Evolutionary conservation across 2,329 filamentous ascomycete species (phyloP), one percentile per base, ranked within the genome.

Genomic region (Microsporum ferrugineum): DNA sequence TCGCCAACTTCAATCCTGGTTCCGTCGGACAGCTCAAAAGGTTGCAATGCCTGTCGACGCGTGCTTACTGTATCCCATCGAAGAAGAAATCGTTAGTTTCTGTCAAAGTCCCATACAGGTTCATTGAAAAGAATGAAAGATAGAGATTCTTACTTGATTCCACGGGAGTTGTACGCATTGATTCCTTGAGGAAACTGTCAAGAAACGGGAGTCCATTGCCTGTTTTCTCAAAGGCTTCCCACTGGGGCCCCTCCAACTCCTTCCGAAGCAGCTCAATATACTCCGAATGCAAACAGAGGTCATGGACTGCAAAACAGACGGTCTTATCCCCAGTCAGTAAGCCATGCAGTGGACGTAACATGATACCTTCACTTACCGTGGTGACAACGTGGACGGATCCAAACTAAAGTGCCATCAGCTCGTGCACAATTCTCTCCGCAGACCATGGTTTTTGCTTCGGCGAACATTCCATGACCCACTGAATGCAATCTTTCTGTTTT

Each of bases 401-500:
- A n/a, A 51, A 51, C 47, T 17, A 51, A 51, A 51, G 47, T 14
- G 47, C 47, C 47, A 51, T 51, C 47, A 51, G 47, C 12, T 51
- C 47, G 7, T 51, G 47, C 29, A 51, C 47, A 4, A 51, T 51
- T 51, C 47, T 51, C 47, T 51, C 47, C 12, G 47, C 47, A 27
- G 47, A 51, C 47, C 47, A 51, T 29, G 47, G 47, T 31, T 51
- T 51, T 51, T 51, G 47, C 47, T 14, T 51, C 17, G 47, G 47
- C 17, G 47, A 51, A 51, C 47, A 51, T 29, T 51, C 47, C 47
- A 51, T 51, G 8, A 51, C 47, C 47, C 47, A 51, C 7, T 51
- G 47, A 51, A 51, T 51, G 47, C 47, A 51, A 23, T 51, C 47
- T 51, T 51, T 51, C 47, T 51, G 17, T n/a, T 51, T 23, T 51